Evolutionary conservation across 2,329 filamentous ascomycete genomes (phyloP), one percentile per base, ranked within the genome.

Genomic region (Ceratocystis albifundus): DNA sequence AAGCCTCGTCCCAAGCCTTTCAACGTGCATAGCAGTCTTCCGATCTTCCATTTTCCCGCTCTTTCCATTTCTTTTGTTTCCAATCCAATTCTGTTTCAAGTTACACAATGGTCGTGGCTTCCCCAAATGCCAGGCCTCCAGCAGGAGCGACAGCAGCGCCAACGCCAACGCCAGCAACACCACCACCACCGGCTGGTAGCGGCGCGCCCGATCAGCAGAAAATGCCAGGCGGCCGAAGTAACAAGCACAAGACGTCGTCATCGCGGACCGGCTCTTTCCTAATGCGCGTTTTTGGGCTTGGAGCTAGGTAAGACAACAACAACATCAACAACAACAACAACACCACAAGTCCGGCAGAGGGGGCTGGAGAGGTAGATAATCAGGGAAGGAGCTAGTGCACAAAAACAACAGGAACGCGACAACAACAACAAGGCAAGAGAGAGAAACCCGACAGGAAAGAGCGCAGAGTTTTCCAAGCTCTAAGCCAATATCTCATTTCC

Each of bases 241-340:
- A 10, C 22, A 57, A 57, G 53, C 10, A 17, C 7, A 57, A 57
- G 53, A 28, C 3, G 22, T 30, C 53, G 22, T 30, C 53, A 57
- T 57, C 61, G 20, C 36, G 41, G 17, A 30, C 61, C 15, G 17
- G 61, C n/a, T 46, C 41, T 45, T 48, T 63, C 28, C n/a, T 63
- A 6, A 50, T 46, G 44, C 61, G 61, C 61, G 45, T 63, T 20
- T 63, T 50, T 30, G 41, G 61, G n/a, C 61, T 63, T 28, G 41
- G 17, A 63, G 44, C 61, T 8, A 63, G 61, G 61, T 63, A 63
- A 63, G 61, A 25, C 44, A 17, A n/a, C n/a, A n/a, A n/a, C n/a
- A n/a, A n/a, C n/a, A n/a, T n/a, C n/a, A n/a, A n/a, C n/a, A n/a
- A n/a, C n/a, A n/a, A n/a, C n/a, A n/a, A n/a, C n/a, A n/a, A 15